These are phyloP conservation scores for Kazachstania africana DNA, from an alignment of 805 yeast species.

Conservation along the genomic window DNA sequence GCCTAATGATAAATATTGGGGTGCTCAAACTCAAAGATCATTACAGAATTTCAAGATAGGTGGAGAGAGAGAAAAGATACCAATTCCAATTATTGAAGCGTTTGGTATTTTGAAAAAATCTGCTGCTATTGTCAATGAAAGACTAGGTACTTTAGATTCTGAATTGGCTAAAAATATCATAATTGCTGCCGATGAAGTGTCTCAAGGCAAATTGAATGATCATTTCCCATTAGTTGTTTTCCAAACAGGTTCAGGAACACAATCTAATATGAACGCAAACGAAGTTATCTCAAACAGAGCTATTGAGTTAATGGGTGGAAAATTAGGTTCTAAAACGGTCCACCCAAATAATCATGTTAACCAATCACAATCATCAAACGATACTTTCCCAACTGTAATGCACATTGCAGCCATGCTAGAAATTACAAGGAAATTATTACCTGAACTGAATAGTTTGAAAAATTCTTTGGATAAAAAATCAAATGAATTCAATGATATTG, in stretches of 20 bases:
- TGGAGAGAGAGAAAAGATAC: constrained; percentile 80
- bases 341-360: constrained; percentile 98
- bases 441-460: constrained; percentile 67
- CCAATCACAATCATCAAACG: constrained; percentile 97
- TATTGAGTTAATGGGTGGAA: constrained; percentile 89
- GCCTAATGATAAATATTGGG: constrained; percentile 81
- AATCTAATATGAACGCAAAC: constrained; percentile 97
- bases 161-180: constrained; percentile 74
- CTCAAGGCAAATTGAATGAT: constrained; percentile 80
- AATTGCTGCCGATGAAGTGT: constrained; percentile 90
- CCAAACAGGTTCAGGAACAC: constrained; percentile 99
- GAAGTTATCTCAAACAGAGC: constrained; percentile 98
- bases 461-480: constrained; percentile 68
- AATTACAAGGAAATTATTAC: constrained; percentile 62
- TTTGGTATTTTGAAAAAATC: constrained; percentile 92
- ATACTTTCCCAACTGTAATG: constrained; percentile 99
- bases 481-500: constrained; percentile 76
- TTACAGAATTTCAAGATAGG: constrained; percentile 92
- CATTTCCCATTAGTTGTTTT: constrained; percentile 97
- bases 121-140: constrained; percentile 81
- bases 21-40: constrained; percentile 96
- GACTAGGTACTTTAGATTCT: constrained; percentile 74
- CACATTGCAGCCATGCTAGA: constrained; percentile 96
- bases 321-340: constrained; percentile 79
- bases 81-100: constrained; percentile 80